phyloP scores from a whole-genome alignment of 129 eudicot species.

The Arctium lappa region DNA sequence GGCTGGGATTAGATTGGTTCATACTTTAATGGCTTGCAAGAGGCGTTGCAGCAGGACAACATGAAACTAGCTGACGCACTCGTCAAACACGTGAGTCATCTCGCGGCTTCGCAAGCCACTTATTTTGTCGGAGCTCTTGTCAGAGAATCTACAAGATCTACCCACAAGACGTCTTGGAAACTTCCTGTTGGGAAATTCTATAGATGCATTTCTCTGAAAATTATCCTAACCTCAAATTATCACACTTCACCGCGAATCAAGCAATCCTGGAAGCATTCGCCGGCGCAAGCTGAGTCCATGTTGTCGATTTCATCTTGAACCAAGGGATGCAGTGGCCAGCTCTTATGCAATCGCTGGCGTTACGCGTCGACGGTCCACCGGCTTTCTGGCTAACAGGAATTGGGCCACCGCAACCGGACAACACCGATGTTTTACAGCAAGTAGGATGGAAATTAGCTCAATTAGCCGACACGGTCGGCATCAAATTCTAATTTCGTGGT shows the following conservation, averaged over 20 bases:
- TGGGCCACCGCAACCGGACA: slow-evolving; percentile 86
- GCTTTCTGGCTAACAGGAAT: slow-evolving; percentile 66
- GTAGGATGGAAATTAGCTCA: slow-evolving; percentile 86
- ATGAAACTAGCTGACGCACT: slow-evolving; percentile 60
- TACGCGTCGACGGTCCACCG: slow-evolving; percentile 79
- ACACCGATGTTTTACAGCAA: slow-evolving; percentile 64
- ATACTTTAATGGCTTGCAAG: slow-evolving; percentile 76
- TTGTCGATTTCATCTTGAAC: slow-evolving; percentile 70
- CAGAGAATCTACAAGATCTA: slow-evolving; percentile 61
- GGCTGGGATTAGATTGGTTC: slow-evolving; percentile 68
- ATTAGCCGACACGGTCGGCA: slow-evolving; percentile 57
- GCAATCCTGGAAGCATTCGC: slow-evolving; percentile 80
- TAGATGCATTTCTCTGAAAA: slow-evolving; percentile 86
- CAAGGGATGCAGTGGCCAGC: slow-evolving; percentile 98
- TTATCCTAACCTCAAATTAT: slow-evolving; percentile 74
- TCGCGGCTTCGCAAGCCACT: slow-evolving; percentile 54
- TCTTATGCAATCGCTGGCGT: slow-evolving; percentile 70
- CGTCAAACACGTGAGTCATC: slow-evolving; percentile 46
- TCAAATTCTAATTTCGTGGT: slow-evolving; percentile 69
- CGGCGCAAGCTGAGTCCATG: slow-evolving; percentile 55
- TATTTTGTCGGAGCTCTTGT: slow-evolving; percentile 75
- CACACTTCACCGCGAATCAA: slow-evolving; percentile 88
- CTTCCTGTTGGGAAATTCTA: slow-evolving; percentile 49
- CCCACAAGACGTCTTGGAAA: slow-evolving; percentile 41
- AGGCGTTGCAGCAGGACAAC: slow-evolving; percentile 55